Evolutionary conservation across 805 yeast species (phyloP).

Genomic region (Candida glaebosa): DNA sequence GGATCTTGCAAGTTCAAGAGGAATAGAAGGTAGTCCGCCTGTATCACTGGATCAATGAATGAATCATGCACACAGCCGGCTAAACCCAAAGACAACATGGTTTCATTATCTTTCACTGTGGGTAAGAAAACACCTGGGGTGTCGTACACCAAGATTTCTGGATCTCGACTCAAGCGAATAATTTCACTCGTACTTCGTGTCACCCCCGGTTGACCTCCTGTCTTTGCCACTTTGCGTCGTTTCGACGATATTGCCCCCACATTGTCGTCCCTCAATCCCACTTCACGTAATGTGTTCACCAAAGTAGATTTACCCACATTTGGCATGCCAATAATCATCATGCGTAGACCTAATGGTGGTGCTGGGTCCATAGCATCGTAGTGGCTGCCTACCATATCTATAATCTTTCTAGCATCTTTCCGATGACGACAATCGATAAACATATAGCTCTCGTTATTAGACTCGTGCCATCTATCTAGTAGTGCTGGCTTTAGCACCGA

Average conservation of each 20-base stretch:
- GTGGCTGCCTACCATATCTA: constrained; percentile 46
- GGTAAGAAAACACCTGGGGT: constrained; percentile 94
- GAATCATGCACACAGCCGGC: constrained; percentile 71
- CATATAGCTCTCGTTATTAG: constrained; percentile 30
- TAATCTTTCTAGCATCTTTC: constrained; percentile 47
- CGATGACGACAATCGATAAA: constrained; percentile 56
- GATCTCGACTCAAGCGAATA: constrained; percentile 57
- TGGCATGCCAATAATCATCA: constrained; percentile 90
- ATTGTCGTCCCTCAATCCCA: constrained; percentile 26
- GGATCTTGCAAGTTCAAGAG: constrained; percentile 63
- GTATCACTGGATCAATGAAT: constrained; percentile 76
- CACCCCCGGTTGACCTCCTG: constrained; percentile 89
- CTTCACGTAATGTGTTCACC: constrained; percentile 65
- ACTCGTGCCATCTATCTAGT: constrained; percentile 32
- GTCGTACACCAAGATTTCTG: constrained; percentile 72
- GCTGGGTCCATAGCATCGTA: constrained; percentile 52
- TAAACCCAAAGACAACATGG: constrained; percentile 71
- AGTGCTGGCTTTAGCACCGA: constrained; percentile 40
- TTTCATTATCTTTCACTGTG: constrained; percentile 54
- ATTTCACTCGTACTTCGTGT: constrained; percentile 76
- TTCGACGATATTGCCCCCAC: constrained; percentile 29
- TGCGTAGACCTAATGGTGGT: constrained; percentile 79
- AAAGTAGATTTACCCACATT: constrained; percentile 95
- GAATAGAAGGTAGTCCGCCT: constrained; percentile 80
- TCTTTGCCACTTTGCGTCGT: constrained; percentile 66